Evolutionary conservation across 176 grass and related monocot species (phyloP).

Genomic region (Musa troglodytarum): DNA sequence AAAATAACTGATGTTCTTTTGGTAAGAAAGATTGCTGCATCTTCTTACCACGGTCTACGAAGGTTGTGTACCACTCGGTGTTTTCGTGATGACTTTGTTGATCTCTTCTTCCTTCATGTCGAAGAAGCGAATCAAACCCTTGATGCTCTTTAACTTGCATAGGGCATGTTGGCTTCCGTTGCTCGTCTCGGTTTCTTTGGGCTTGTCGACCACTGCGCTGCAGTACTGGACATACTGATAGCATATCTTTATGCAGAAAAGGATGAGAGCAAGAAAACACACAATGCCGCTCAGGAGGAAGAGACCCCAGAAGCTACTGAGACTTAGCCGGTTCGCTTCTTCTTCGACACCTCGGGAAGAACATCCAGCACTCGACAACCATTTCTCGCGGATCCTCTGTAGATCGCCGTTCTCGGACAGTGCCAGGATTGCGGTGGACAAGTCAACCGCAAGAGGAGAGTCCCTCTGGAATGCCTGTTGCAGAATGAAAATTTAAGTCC

Average conservation of each 20-base stretch:
- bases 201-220: neutral
- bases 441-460: slow-evolving; percentile 13
- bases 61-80: slow-evolving; percentile 28
- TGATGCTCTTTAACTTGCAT: slow-evolving; percentile 36
- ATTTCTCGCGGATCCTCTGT: slow-evolving; percentile 14
- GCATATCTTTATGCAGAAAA: slow-evolving; percentile 8
- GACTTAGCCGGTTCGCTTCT: slow-evolving; percentile 2
- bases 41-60: neutral
- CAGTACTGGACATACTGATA: slow-evolving; percentile 10
- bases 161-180: neutral
- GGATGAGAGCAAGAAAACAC: slow-evolving; percentile 1
- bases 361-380: neutral
- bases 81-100: slow-evolving; percentile 47
- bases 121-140: slow-evolving; percentile 47
- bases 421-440: slow-evolving; percentile 11
- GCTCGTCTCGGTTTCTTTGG: slow-evolving; percentile 4
- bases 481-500: neutral
- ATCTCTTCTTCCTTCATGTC: slow-evolving; percentile 82
- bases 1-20: neutral
- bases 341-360: neutral
- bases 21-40: neutral
- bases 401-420: slow-evolving; percentile 10
- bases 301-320: slow-evolving; percentile 21
- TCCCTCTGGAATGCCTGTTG: slow-evolving; percentile 16
- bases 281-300: slow-evolving; percentile 9